Evolutionary conservation across 176 grass and related monocot genomes (phyloP), one percentile per base, ranked within the genome.

Genomic region (Avena atlantica): DNA sequence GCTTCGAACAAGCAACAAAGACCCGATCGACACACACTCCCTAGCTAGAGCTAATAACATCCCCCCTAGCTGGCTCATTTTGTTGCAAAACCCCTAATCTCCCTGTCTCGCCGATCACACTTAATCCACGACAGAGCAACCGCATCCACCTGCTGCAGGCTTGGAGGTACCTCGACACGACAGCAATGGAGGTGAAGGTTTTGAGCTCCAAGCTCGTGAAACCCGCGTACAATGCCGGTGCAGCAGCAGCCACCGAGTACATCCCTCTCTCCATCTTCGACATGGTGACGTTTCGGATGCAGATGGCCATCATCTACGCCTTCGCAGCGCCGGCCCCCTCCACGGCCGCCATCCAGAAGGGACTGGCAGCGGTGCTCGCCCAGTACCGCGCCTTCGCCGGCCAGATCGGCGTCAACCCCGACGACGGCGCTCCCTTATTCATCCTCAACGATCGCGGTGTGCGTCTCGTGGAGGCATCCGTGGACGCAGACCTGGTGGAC

Each of bases 231-330:
- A 55, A 53, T 76, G 73, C 14, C 47, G 73, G 48, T 14, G 48
- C 73, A 4, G 13, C 48, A 1, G 14, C 27, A 5, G 8, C 53
- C 20, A 19, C 17, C 5, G 20, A 83, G 47, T 67, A 76, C 72
- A 50, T 92, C 36, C 87, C 88, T 13, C 31, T 97, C 50, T 91
- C 81, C 12, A 44, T 94, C 49, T 97, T 97, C 87, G 95, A 94
- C 70, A 83, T 13, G 82, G 78, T 94, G 14, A 91, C 86, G 51
- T 84, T 65, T 55, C 9, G 84, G 5, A 78, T 81, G 82, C 90
- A 97, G 74, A 81, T 94, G 79, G 90, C 91, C 37, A 65, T 83
- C 79, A 88, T 97, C 85, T 97, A 88, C 81, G 90, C 89, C 7
- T 97, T 93, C 86, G 56, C 81, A 9, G 74, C 90, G 60, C 95